Evolutionary conservation across 345 rosid genomes (phyloP), one percentile per base, ranked within the genome.

Genomic region (Lepidium aucheri): DNA sequence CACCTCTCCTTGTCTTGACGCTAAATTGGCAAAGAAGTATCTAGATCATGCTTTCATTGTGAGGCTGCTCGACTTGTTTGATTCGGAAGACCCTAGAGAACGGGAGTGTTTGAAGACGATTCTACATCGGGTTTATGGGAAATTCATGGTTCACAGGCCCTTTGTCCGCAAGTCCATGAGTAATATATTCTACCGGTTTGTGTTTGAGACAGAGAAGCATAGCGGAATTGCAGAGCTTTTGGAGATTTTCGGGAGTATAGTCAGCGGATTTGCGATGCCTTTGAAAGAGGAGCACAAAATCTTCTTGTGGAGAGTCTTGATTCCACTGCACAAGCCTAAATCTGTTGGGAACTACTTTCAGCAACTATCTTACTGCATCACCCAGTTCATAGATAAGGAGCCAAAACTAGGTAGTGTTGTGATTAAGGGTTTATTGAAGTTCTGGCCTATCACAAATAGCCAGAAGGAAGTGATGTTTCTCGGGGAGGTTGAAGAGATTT

Each of bases 401-500:
- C 91, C 94, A 0, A 86, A 79, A 76, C 76, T 91, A 43, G 85
- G 86, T 0, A 78, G 85, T 60, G 59, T 74, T 45, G 88, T 91
- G 59, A 75, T 88, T 13, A 81, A 77, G 32, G 91, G 97, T 52
- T 69, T 91, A 39, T 63, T 91, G 87, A 91, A 82, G 68, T 86
- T 77, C 50, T 88, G 97, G 97, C 96, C 94, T 3, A 76, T 88
- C 41, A 91, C 94, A 0, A 91, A 85, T 47, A 85, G 94, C 67
- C 96, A 88, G 77, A 91, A 91, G 70, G 97, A 91, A 82, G 86
- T 88, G 42, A 86, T 91, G 94, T 86, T 91, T 74, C 79, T 91
- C 5, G 82, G 91, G 0, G 94, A 91, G 78, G 68, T 88, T 55
- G 96, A 91, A 72, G 97, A 88, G 75, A 85, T 91, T 75, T 62